A percentile compares a stretch with the other conserved stretches of the same genome.
These are phyloP conservation scores for Myxozyma melibiosi DNA, from an alignment of 805 yeast genomes.

Conservation along the genomic window DNA sequence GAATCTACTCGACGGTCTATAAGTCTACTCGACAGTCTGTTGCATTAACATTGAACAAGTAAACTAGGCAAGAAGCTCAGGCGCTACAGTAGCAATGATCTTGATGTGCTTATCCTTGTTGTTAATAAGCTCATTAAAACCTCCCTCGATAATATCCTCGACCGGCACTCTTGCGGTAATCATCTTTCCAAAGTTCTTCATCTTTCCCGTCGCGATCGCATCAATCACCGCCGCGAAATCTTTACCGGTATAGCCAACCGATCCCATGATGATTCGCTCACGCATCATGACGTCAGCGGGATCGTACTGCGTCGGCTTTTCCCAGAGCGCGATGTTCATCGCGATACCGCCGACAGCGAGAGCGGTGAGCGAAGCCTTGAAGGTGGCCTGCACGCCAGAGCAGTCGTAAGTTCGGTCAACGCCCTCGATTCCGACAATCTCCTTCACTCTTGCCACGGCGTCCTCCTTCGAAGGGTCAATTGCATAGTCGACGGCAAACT, in stretches of 20 bases:
- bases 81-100: conserved; percentile 23
- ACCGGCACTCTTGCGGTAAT: conserved; percentile 58
- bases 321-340: conserved; percentile 69
- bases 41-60: background rate
- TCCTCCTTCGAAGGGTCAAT: conserved; percentile 53
- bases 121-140: conserved; percentile 53
- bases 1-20: no score
- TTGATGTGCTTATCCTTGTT: conserved; percentile 50
- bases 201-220: conserved; percentile 53
- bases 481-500: conserved; percentile 43
- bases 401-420: conserved; percentile 56
- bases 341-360: conserved; percentile 57
- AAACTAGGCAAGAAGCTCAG: conserved; percentile 12
- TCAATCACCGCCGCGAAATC: conserved; percentile 61
- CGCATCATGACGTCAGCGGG: conserved; percentile 60
- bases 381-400: conserved; percentile 58
- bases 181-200: conserved; percentile 45
- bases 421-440: conserved; percentile 48
- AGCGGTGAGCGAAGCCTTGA: conserved; percentile 54
- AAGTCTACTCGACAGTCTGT: no score
- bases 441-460: conserved; percentile 44
- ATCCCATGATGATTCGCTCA: conserved; percentile 60
- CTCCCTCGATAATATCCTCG: conserved; percentile 56
- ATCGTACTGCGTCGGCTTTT: conserved; percentile 50
- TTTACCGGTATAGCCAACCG: conserved; percentile 59